Conservation (phyloP, 768 basidiomycete species). For the Boletus tylopilopsis region DNA sequence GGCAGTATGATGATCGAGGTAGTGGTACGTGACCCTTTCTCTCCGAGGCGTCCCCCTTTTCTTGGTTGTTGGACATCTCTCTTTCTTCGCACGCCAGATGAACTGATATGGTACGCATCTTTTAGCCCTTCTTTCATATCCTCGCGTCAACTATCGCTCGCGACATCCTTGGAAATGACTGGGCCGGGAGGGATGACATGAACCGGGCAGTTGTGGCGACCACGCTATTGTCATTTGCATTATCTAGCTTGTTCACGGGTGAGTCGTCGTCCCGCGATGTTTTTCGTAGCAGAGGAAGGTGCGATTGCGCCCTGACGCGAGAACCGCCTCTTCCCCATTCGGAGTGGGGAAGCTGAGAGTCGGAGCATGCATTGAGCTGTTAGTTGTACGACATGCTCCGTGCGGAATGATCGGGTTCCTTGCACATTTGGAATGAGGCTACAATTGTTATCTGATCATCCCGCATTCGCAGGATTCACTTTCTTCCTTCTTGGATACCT, state of each 20-base stretch:
- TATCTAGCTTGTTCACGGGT: conserved; percentile 88
- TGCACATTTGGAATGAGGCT: conserved; percentile 5
- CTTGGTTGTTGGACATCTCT: background rate
- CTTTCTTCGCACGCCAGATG: background rate
- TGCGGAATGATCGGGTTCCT: conserved; percentile 1
- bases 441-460: conserved; percentile 7
- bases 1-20: conserved; percentile 99
- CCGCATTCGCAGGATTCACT: conserved; percentile 37
- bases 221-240: conserved; percentile 82
- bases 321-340: background rate
- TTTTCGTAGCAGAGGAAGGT: background rate
- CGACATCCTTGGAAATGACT: conserved; percentile 42
- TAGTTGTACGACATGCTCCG: background rate
- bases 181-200: conserved; percentile 47
- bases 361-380: background rate
- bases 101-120: background rate
- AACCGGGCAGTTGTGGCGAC: conserved; percentile 81
- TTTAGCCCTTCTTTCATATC: conserved; percentile 92
- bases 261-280: conserved; percentile 9
- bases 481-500: conserved; percentile 87
- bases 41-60: background rate
- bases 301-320: too few relatives aligned
- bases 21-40: conserved; percentile 54
- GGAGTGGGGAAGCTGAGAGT: background rate
- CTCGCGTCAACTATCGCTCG: conserved; percentile 72